Base-by-base conservation (phyloP, 1,139 yeast genomes). In the Nakaseomyces kungkrabaensis region DNA sequence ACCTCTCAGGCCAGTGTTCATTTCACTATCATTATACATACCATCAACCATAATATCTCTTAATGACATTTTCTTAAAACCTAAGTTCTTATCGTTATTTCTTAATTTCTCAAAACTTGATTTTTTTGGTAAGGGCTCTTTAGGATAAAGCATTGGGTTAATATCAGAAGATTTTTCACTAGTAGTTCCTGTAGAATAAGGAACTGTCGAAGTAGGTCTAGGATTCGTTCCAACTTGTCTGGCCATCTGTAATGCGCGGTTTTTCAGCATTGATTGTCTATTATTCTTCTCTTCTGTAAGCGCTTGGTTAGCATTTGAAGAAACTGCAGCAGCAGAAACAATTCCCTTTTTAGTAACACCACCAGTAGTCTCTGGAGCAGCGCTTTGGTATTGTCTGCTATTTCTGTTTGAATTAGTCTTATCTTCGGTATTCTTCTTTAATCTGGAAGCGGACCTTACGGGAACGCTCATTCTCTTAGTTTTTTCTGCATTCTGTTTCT, bases 31-130 rank as follows among this genome's bases (percentile, higher is more conserved):
- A 8, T 29, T 11, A 17, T 27, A 27, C 5, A 22, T 8, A 6
- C 44, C 44, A 32, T 43, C 41, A 11, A 25, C 13, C 13, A 11
- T 25, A 13, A 45, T 68, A 38, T 61, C 67, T 59, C 74, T 66
- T 37, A 71, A 48, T 0, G 74, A 70, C 52, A 63, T 52, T 50
- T 65, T 68, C 48, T 68, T 68, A 53, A 71, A 70, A 0, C 73
- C 74, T 17, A 69, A 51, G 49, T 61, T 61, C 1, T 56, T 47
- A 11, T 62, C 65, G 13, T 51, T 55, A 8, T 65, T 61, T 50
- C 70, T 63, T n/a, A 59, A 62, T 59, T 75, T 79, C 50, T 74
- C 77, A 59, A 77, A 82, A 26, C 86, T 80, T 0, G 88, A 80
- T 50, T 72, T 73, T 53, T 76, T 73, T 37, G 63, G 60, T 3